phyloP scores from a whole-genome alignment of 208 protist species.

The Herpetomonas samuelpessoai region DNA sequence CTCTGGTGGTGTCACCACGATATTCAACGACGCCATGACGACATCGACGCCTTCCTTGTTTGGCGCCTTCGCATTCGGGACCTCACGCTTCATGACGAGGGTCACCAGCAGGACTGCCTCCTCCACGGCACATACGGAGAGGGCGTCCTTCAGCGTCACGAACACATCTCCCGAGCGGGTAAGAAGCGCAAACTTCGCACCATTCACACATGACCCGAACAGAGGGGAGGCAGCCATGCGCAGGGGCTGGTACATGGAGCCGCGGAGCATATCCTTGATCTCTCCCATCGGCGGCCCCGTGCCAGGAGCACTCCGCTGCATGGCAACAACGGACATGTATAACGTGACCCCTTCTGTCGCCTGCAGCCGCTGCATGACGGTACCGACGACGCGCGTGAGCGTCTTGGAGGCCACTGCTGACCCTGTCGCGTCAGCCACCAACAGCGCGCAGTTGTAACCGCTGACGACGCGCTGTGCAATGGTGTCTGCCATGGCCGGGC shows the following conservation, averaged over 20 bases:
- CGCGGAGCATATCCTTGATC: conserved; percentile 26
- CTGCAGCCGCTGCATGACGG: conserved; percentile 17
- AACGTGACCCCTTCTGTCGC: conserved; percentile 2
- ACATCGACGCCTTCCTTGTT: conserved; percentile 14
- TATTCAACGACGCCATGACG: conserved; percentile 26
- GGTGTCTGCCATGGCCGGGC: conserved; percentile 10
- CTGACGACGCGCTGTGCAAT: conserved; percentile 19
- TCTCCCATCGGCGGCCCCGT: background rate
- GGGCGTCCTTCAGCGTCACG: conserved; percentile 27
- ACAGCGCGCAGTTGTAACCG: conserved; percentile 24
- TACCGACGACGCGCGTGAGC: conserved; percentile 20
- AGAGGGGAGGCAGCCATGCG: conserved; percentile 31
- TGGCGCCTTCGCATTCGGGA: conserved; percentile 5
- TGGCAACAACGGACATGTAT: conserved; percentile 15
- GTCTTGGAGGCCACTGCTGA: conserved; percentile 11
- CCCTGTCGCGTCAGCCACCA: conserved; percentile 22
- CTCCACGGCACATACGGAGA: conserved; percentile 29
- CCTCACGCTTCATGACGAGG: conserved; percentile 29
- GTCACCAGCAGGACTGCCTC: conserved; percentile 29
- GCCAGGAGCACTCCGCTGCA: background rate
- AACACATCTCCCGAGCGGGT: conserved; percentile 26
- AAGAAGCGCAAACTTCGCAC: conserved; percentile 23
- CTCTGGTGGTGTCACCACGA: conserved; percentile 23
- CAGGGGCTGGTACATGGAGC: conserved; percentile 21
- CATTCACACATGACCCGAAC: conserved; percentile 36